A percentile compares a stretch with the other conserved stretches of the same genome.
These are phyloP conservation scores for Saccharomycopsis fermentans DNA, from an alignment of 805 yeast species.

Conservation along the genomic window DNA sequence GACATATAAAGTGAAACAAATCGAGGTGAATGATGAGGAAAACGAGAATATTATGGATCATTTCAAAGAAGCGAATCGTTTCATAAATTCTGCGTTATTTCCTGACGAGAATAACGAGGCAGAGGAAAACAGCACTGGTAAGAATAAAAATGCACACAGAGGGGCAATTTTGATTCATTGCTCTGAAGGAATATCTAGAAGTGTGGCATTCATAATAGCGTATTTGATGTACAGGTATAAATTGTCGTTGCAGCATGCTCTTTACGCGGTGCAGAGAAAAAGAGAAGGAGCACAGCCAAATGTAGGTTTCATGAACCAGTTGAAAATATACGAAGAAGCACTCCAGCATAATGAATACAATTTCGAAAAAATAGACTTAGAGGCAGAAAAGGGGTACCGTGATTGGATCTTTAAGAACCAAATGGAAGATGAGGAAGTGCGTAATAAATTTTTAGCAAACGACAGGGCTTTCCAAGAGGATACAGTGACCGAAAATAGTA, in stretches of 20 bases:
- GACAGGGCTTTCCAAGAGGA: conserved; percentile 2
- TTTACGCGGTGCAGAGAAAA: conserved; percentile 65
- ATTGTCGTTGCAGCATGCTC: conserved; percentile 47
- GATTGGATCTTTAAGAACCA: conserved; percentile 28
- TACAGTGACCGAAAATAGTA: background rate
- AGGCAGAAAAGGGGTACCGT: conserved; percentile 27
- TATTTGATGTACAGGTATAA: conserved; percentile 76
- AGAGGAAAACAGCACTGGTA: conserved; percentile 20
- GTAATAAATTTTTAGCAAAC: conserved; percentile 10
- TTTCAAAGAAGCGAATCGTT: conserved; percentile 50
- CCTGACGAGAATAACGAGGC: conserved; percentile 27
- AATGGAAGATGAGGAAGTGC: conserved; percentile 24
- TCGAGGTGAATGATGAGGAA: conserved; percentile 66
- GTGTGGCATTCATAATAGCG: conserved; percentile 78
- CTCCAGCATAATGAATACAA: conserved; percentile 21
- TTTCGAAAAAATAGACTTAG: conserved; percentile 23
- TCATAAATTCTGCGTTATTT: conserved; percentile 56
- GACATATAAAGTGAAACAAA: conserved; percentile 44
- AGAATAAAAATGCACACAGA: conserved; percentile 26
- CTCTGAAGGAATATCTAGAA: conserved; percentile 89
- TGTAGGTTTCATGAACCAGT: conserved; percentile 61
- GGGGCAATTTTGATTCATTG: conserved; percentile 57
- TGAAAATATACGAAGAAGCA: conserved; percentile 45
- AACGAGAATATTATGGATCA: conserved; percentile 53
- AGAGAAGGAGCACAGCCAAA: conserved; percentile 60